Base-by-base conservation (phyloP, 1,139 yeast genomes). In the Pneumocystis canis region DNA sequence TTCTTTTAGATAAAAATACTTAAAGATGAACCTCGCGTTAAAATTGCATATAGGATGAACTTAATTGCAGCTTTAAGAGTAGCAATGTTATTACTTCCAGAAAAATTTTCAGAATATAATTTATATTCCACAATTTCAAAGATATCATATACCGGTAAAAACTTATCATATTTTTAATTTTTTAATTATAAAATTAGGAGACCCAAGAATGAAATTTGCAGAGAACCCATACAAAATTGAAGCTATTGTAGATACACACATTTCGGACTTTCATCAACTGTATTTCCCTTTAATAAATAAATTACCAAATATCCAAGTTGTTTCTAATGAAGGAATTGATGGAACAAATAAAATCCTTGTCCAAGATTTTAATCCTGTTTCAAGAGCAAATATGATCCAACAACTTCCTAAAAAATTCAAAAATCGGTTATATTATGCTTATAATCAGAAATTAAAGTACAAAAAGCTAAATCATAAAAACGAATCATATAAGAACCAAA, bases 191-290 rank as follows among this genome's bases (percentile, higher is more conserved):
- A 39, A 47, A 47, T 25, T 47, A 57, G 59, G 66, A 25, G 99
- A 92, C 72, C 85, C 90, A 47, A 80, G 99, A 68, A 86, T 89
- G 83, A 77, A 80, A 58, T 78, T 89, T 59, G 95, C 92, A 4
- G 98, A 92, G 73, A 88, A 92, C 73, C 97, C 97, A 9, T 79
- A 85, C 70, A 92, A 92, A 73, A 87, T 90, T 37, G 78, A 78
- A 62, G 92, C 94, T 72, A 92, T 92, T 66, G 97, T 92, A 5
- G 74, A 76, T 32, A 86, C 87, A 71, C 97, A 94, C 74, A 80
- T 81, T 67, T 75, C 75, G 28, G 80, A 82, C 66, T 92, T 92
- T 75, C 80, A 84, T 64, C 76, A 76, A 65, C 80, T 92, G 69
- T 92, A 92, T 72, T 76, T 78, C 18, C 96, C 96, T 1, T 76